phyloP scores from a whole-genome alignment of 169 alveolate species.

The Perkinsus chesapeaki region DNA sequence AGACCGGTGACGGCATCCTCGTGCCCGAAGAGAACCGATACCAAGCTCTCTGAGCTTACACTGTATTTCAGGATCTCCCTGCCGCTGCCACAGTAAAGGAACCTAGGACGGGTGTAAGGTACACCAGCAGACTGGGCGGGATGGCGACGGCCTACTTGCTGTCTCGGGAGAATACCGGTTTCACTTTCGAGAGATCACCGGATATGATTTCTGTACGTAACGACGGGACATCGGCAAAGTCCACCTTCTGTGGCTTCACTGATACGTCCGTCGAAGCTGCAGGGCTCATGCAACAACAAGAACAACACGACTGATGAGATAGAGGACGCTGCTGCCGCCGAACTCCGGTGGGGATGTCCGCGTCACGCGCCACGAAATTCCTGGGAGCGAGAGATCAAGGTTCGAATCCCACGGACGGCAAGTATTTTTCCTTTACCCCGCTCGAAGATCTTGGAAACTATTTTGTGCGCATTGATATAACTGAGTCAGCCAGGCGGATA shows the following conservation, averaged over 20 bases:
- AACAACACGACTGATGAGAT: background rate
- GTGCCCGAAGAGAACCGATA: background rate
- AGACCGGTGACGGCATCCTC: background rate
- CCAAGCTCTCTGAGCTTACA: background rate
- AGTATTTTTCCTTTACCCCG: background rate
- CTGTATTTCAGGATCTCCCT: background rate
- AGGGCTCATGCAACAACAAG: background rate
- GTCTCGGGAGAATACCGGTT: background rate
- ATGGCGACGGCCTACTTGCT: background rate
- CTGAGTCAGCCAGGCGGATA: too few species aligned
- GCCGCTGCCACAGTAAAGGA: background rate
- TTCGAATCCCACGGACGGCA: background rate
- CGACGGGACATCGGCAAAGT: background rate
- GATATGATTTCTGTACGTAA: background rate
- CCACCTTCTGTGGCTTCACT: background rate
- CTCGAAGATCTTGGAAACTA: background rate
- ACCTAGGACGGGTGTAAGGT: background rate
- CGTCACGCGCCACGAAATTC: conserved; percentile 3
- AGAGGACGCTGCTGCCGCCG: background rate
- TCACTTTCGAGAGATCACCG: background rate
- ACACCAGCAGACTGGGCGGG: background rate
- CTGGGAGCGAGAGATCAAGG: background rate
- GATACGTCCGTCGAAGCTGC: background rate
- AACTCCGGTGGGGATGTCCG: background rate
- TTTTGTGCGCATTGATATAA: background rate